Evolutionary conservation across 805 yeast species (phyloP).

Genomic region (Millerozyma miso): DNA sequence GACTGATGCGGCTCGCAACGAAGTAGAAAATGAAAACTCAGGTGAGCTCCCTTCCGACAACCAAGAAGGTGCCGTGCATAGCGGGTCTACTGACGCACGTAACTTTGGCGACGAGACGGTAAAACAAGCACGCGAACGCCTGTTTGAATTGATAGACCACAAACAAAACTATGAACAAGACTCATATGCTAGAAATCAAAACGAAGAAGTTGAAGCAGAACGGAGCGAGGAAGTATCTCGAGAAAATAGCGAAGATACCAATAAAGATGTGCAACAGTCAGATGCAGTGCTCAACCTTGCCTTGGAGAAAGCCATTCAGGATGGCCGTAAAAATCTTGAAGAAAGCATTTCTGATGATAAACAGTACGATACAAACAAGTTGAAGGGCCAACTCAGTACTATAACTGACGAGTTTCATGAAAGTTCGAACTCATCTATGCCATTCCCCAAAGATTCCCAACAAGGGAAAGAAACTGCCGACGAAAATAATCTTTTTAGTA

Average conservation of each 20-base stretch:
- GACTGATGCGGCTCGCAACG: neutral
- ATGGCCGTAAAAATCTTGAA: conserved; percentile 9
- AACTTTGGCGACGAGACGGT: neutral
- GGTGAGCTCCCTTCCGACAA: neutral
- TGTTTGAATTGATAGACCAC: neutral
- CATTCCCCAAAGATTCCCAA: neutral
- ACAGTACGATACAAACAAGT: conserved; percentile 9
- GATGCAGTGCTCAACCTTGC: conserved; percentile 11
- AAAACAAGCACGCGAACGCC: neutral
- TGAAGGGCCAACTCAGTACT: conserved; percentile 23
- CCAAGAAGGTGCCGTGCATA: neutral
- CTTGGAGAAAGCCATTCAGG: conserved; percentile 16
- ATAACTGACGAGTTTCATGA: conserved; percentile 30
- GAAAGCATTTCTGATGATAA: neutral
- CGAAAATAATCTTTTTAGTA: neutral
- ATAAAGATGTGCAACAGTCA: conserved; percentile 1
- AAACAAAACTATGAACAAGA: neutral
- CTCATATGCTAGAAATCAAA: neutral
- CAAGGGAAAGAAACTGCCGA: conserved; percentile 1
- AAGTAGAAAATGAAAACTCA: conserved; percentile 1
- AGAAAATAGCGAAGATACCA: neutral
- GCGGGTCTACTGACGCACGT: neutral
- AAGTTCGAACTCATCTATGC: conserved; percentile 16
- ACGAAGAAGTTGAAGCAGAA: neutral
- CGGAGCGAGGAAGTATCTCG: neutral